These are phyloP conservation scores for Nannochloris sp. DNA, from an alignment of 139 green algal species.

Conservation along the genomic window DNA sequence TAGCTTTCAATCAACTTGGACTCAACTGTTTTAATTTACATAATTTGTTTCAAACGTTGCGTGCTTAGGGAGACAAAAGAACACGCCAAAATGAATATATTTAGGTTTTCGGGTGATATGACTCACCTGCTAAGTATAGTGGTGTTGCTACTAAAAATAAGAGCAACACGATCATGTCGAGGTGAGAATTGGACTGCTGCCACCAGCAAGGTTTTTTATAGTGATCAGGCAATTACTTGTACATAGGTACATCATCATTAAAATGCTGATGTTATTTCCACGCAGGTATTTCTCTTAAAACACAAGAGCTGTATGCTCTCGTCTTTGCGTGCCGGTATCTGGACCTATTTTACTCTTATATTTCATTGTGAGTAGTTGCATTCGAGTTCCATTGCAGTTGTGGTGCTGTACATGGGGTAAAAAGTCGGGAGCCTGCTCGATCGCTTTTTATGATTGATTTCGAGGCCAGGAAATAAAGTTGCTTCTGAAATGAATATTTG, in stretches of 20 bases:
- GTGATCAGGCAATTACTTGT: too few species aligned
- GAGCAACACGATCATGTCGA: slow-evolving; percentile 82
- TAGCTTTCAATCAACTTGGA: background rate
- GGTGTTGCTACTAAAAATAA: slow-evolving; percentile 94
- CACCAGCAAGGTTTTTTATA: background rate
- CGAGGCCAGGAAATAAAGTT: background rate
- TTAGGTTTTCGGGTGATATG: slow-evolving; percentile 92
- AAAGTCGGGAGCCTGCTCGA: too few species aligned
- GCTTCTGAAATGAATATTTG: background rate
- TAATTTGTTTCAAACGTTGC: background rate
- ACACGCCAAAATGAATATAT: slow-evolving; percentile 78
- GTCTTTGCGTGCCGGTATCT: slow-evolving; percentile 96
- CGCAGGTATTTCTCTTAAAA: slow-evolving; percentile 93
- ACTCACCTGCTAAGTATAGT: slow-evolving; percentile 83
- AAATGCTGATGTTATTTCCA: background rate
- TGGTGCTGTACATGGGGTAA: background rate
- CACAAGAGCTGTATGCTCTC: slow-evolving; percentile 93
- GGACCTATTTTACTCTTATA: slow-evolving; percentile 89
- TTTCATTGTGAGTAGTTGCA: slow-evolving; percentile 68
- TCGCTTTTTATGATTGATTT: too few species aligned
- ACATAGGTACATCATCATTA: background rate
- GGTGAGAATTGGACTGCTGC: slow-evolving; percentile 50
- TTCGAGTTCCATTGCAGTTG: too few species aligned
- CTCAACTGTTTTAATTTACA: background rate
- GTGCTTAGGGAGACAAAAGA: background rate